phyloP scores from a whole-genome alignment of 2,329 filamentous ascomycete genomes.

The Cladosporium sp. region DNA sequence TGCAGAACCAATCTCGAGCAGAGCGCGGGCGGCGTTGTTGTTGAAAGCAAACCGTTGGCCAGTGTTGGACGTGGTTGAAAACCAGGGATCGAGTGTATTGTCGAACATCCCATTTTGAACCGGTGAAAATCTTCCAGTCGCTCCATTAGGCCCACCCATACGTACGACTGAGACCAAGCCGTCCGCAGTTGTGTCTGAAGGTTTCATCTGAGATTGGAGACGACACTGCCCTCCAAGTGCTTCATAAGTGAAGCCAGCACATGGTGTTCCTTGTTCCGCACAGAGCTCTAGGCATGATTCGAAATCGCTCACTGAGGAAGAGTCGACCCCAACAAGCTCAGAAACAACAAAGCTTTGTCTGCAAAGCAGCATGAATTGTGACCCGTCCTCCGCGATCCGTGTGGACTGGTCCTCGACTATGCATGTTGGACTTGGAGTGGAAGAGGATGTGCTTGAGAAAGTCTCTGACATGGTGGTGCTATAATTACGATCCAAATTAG shows the following conservation, averaged over 20 bases:
- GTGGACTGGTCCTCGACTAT: background rate
- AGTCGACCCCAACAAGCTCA: background rate
- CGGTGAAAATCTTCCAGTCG: background rate
- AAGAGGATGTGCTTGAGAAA: background rate
- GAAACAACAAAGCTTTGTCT: background rate
- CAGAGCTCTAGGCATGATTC: constrained; percentile 1
- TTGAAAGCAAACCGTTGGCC: background rate
- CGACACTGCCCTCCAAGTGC: background rate
- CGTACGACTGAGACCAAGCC: background rate
- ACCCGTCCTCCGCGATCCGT: background rate
- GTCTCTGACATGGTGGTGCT: background rate
- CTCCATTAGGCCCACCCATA: background rate
- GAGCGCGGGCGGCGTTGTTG: background rate
- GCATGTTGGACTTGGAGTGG: background rate
- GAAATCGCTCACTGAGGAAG: background rate
- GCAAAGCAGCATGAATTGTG: background rate
- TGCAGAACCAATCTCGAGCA: background rate
- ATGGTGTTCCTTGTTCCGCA: background rate
- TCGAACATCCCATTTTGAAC: constrained; percentile 1
- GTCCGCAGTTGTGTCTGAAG: background rate
- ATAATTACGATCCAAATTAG: too few species aligned
- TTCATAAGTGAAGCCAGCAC: constrained; percentile 1
- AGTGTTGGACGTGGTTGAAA: background rate
- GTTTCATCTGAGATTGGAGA: background rate
- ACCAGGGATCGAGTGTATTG: constrained; percentile 2